phyloP scores from a whole-genome alignment of 495 filamentous ascomycete species.

The Pyrenula massariospora region DNA sequence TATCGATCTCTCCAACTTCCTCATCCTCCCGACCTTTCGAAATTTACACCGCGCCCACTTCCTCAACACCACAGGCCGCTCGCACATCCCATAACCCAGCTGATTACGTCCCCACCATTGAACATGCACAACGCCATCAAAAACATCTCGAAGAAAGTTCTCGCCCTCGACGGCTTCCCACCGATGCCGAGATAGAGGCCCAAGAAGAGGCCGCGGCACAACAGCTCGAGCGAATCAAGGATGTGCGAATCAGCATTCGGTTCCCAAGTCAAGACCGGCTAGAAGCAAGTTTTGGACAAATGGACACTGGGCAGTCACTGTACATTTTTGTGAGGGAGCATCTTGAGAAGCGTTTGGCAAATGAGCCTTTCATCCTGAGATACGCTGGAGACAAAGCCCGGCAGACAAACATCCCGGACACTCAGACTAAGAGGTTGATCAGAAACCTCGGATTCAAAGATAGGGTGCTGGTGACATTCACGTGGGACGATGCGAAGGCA shows the following conservation, averaged over 20 bases:
- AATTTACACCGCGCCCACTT: conserved; percentile 65
- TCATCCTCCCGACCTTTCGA: conserved; percentile 39
- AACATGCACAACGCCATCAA: conserved; percentile 76
- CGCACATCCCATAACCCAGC: conserved; percentile 49
- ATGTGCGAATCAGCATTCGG: conserved; percentile 67
- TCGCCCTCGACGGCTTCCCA: conserved; percentile 51
- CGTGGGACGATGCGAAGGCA: conserved; percentile 55
- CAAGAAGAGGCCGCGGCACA: conserved; percentile 41
- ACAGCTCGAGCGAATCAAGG: conserved; percentile 48
- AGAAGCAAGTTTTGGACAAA: conserved; percentile 47
- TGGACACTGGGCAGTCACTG: conserved; percentile 50
- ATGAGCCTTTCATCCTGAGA: conserved; percentile 39
- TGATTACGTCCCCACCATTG: conserved; percentile 74
- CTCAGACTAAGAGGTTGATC: conserved; percentile 48
- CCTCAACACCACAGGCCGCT: conserved; percentile 63
- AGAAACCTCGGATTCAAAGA: conserved; percentile 56
- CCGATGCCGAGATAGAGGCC: conserved; percentile 37
- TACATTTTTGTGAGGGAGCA: conserved; percentile 51
- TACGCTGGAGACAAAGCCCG: conserved; percentile 16
- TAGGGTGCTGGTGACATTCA: conserved; percentile 62
- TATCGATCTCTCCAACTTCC: conserved; percentile 8
- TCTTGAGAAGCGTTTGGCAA: conserved; percentile 19
- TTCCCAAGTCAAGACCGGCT: conserved; percentile 75
- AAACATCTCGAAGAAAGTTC: conserved; percentile 48
- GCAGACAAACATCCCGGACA: conserved; percentile 28